These are phyloP conservation scores for Clausena lansium DNA, from an alignment of 345 rosid species.

Conservation along the genomic window DNA sequence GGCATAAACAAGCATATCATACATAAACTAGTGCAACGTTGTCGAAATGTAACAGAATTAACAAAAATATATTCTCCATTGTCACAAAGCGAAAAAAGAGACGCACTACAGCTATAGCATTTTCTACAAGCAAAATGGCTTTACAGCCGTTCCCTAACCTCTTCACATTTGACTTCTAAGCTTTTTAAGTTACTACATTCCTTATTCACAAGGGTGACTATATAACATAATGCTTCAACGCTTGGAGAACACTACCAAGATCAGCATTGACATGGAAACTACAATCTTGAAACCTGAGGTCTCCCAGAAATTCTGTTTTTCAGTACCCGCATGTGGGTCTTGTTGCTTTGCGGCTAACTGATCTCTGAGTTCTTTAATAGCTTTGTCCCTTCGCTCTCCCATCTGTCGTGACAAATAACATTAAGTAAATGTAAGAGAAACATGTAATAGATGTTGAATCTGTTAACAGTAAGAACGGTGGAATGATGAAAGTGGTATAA, in stretches of 20 bases:
- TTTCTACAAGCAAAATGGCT: conserved; percentile 30
- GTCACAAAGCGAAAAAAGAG: not conserved
- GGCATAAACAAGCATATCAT: not conserved
- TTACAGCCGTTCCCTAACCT: conserved; percentile 18
- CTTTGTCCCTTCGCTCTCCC: conserved; percentile 83
- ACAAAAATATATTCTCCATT: conserved; percentile 10
- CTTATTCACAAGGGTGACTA: conserved; percentile 21
- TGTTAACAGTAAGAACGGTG: too few relatives aligned
- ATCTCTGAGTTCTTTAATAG: conserved; percentile 64
- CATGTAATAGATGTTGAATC: not conserved
- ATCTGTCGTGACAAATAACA: conserved; percentile 39
- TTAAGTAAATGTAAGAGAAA: not conserved
- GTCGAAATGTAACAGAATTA: not conserved
- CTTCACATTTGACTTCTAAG: not conserved
- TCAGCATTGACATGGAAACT: conserved; percentile 84
- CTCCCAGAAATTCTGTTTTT: conserved; percentile 79
- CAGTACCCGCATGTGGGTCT: conserved; percentile 22
- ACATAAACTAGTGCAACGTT: not conserved
- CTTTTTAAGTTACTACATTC: not conserved
- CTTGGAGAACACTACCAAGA: conserved; percentile 75
- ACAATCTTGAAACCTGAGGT: conserved; percentile 75
- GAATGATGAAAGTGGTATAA: not conserved
- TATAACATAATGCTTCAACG: conserved; percentile 29
- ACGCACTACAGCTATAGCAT: conserved; percentile 9
- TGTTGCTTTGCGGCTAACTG: conserved; percentile 56